These are phyloP conservation scores for Hirsutella rhossiliensis DNA, from an alignment of 2,329 filamentous ascomycete species.

Conservation along the genomic window DNA sequence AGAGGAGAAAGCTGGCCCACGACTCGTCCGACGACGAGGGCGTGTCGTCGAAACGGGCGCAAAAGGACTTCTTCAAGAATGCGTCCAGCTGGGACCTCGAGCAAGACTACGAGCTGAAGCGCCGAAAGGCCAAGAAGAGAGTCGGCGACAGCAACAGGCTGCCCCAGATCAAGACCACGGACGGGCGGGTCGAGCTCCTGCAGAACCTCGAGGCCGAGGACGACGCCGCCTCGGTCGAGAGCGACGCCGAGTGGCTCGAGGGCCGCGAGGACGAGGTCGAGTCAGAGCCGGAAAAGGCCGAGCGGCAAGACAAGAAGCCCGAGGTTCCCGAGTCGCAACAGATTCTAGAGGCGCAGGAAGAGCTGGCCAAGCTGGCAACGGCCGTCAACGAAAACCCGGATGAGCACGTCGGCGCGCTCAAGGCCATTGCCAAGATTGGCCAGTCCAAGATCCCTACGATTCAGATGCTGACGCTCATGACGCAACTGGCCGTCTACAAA, in stretches of 20 bases:
- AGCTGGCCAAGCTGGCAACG: slow-evolving; percentile 71
- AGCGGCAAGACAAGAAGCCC: slow-evolving; percentile 39
- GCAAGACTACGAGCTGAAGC: slow-evolving; percentile 75
- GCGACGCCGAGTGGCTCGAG: slow-evolving; percentile 52
- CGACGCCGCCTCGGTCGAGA: slow-evolving; percentile 45
- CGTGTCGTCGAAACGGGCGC: slow-evolving; percentile 26
- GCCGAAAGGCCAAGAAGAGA: slow-evolving; percentile 66
- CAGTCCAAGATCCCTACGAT: slow-evolving; percentile 59
- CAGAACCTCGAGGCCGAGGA: slow-evolving; percentile 44
- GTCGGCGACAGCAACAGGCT: slow-evolving; percentile 62
- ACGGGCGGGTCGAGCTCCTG: slow-evolving; percentile 57
- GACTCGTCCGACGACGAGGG: slow-evolving; percentile 33
- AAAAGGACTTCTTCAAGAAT: slow-evolving; percentile 57
- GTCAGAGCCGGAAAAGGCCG: slow-evolving; percentile 36
- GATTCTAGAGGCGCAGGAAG: slow-evolving; percentile 79
- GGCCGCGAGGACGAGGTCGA: slow-evolving; percentile 43
- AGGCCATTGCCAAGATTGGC: slow-evolving; percentile 62
- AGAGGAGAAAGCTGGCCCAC: slow-evolving; percentile 47
- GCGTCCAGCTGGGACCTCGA: slow-evolving; percentile 83
- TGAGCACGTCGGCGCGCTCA: slow-evolving; percentile 72
- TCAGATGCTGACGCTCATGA: slow-evolving; percentile 74
- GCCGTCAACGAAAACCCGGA: slow-evolving; percentile 86
- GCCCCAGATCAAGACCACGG: slow-evolving; percentile 68
- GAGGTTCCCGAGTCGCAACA: slow-evolving; percentile 65
- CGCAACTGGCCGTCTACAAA: slow-evolving; percentile 84